phyloP scores from a whole-genome alignment of 2,329 filamentous ascomycete genomes.

The Fusarium sp. region DNA sequence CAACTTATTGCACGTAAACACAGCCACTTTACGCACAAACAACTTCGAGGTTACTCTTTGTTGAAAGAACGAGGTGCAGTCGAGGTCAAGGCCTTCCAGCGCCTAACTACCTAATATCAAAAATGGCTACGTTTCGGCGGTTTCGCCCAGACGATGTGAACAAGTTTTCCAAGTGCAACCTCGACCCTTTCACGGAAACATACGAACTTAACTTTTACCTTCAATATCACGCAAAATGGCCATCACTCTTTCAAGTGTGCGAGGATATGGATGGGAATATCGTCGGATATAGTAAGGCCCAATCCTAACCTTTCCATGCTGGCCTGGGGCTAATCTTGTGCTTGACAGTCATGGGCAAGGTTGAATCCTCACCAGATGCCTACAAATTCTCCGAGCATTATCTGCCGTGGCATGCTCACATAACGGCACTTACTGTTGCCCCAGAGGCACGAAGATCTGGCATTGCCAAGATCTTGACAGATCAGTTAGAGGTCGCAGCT shows the following conservation, averaged over 20 bases:
- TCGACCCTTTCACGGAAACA: slow-evolving; percentile 97
- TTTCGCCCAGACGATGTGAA: slow-evolving; percentile 88
- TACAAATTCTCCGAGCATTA: slow-evolving; percentile 85
- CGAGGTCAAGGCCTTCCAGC: neutral
- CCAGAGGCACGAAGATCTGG: slow-evolving; percentile 87
- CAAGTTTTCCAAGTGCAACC: slow-evolving; percentile 92
- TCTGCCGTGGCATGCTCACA: slow-evolving; percentile 99
- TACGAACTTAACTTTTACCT: slow-evolving; percentile 97
- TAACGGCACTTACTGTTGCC: slow-evolving; percentile 93
- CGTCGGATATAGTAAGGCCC: slow-evolving; percentile 85
- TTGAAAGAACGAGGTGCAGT: neutral
- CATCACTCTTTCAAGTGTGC: slow-evolving; percentile 91
- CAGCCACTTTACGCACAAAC: slow-evolving; percentile 29
- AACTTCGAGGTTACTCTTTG: neutral
- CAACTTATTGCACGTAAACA: slow-evolving; percentile 2
- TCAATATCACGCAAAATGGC: slow-evolving; percentile 96
- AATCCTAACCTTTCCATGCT: slow-evolving; percentile 6
- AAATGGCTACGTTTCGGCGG: slow-evolving; percentile 74
- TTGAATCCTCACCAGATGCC: slow-evolving; percentile 85
- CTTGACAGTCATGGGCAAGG: slow-evolving; percentile 93
- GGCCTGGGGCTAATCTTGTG: slow-evolving; percentile 43
- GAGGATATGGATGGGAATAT: slow-evolving; percentile 89
- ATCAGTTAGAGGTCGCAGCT: slow-evolving; percentile 83
- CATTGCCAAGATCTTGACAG: slow-evolving; percentile 84
- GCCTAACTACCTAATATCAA: neutral